Evolutionary conservation across 139 green algal species (phyloP).

Genomic region (Picochlorum sp.): DNA sequence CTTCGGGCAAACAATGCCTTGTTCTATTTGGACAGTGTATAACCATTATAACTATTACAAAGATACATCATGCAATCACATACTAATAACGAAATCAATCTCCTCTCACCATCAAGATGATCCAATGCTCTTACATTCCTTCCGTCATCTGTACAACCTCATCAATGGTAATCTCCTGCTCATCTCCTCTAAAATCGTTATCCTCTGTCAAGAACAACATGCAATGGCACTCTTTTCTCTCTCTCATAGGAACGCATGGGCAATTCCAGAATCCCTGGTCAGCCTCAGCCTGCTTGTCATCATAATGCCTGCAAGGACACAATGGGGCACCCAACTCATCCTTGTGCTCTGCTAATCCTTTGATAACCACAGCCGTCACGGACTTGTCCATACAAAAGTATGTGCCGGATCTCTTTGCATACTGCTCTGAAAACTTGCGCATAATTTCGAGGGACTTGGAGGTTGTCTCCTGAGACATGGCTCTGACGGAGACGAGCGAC

Average conservation of each 20-base stretch:
- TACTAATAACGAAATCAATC: not conserved
- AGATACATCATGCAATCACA: not conserved
- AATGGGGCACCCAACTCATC: conserved; percentile 88
- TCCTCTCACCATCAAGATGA: not conserved
- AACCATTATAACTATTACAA: not conserved
- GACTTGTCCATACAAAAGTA: conserved; percentile 98
- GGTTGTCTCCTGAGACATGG: not conserved
- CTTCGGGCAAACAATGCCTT: conserved; percentile 17
- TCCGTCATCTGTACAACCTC: conserved; percentile 36
- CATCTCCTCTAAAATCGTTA: conserved; percentile 87
- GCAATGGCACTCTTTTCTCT: conserved; percentile 98
- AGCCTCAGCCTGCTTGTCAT: conserved; percentile 94
- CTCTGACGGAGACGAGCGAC: not conserved
- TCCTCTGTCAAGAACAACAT: conserved; percentile 99
- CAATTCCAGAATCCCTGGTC: conserved; percentile 98
- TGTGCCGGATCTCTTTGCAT: conserved; percentile 83
- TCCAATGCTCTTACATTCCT: conserved; percentile 25
- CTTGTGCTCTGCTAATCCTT: conserved; percentile 97
- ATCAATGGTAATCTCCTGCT: conserved; percentile 60
- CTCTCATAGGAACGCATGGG: conserved; percentile 97
- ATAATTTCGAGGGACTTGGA: conserved; percentile 82
- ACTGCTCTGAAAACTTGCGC: conserved; percentile 98
- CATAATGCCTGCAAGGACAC: conserved; percentile 97
- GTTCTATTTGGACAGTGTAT: not conserved
- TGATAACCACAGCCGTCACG: conserved; percentile 97